phyloP scores from a whole-genome alignment of 345 rosid genomes.

The Erodium maritimum region DNA sequence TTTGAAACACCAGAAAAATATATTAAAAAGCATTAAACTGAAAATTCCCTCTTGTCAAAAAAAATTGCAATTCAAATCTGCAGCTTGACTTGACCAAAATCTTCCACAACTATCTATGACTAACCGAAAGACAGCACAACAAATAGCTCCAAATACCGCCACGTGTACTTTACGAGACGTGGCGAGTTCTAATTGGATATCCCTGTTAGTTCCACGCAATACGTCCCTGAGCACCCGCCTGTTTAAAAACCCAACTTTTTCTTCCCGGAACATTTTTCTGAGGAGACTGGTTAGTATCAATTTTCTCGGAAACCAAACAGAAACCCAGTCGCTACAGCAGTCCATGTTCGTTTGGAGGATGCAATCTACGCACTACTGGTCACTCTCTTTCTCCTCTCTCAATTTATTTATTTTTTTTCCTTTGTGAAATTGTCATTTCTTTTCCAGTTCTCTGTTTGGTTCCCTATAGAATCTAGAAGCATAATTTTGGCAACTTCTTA shows the following conservation, averaged over 20 bases:
- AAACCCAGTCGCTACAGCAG: background rate
- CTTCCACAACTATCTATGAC: background rate
- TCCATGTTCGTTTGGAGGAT: conserved; percentile 8
- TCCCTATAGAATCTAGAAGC: background rate
- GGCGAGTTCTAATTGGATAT: conserved; percentile 6
- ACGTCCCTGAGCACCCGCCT: background rate
- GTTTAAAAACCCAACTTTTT: background rate
- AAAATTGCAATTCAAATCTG: background rate
- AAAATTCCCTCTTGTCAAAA: no score
- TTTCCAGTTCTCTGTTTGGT: background rate
- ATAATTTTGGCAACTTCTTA: background rate
- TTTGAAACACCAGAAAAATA: no score
- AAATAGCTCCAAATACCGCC: conserved; percentile 4
- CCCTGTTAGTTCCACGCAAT: background rate
- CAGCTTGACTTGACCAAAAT: background rate
- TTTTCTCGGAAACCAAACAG: conserved; percentile 5
- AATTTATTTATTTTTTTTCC: background rate
- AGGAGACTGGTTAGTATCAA: background rate
- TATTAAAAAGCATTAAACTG: no score
- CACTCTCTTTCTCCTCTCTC: background rate
- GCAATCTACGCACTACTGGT: conserved; percentile 15
- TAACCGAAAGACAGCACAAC: background rate
- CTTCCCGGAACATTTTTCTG: background rate
- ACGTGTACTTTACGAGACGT: conserved; percentile 13
- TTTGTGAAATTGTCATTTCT: background rate